Percentiles rank a stretch among this genome's conserved stretches.
phyloP scores from a whole-genome alignment of 495 filamentous ascomycete species.

The Aspergillus incahuasiensis region DNA sequence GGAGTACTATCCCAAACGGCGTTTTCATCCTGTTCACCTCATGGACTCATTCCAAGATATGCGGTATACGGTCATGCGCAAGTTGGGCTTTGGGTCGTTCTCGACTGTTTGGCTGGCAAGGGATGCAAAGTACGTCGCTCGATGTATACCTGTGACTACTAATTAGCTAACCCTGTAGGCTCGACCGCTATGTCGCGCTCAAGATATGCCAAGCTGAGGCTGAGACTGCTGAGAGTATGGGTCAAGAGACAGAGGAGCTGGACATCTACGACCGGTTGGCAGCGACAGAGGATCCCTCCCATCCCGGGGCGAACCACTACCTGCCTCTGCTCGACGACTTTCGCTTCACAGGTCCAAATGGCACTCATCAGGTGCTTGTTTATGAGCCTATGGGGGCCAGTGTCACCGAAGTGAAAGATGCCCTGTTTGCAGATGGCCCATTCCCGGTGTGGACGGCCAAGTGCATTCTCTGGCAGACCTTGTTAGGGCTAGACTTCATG shows the following conservation, averaged over 20 bases:
- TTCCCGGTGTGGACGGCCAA: constrained; percentile 27
- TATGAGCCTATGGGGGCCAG: constrained; percentile 3
- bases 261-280: background rate
- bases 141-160: too few relatives aligned
- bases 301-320: constrained; percentile 1
- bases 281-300: background rate
- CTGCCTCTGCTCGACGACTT: background rate
- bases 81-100: constrained; percentile 4
- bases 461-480: constrained; percentile 31
- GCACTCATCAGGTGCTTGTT: background rate
- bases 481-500: constrained; percentile 33
- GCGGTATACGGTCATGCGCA: constrained; percentile 3
- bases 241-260: too few relatives aligned
- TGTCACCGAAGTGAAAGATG: constrained; percentile 2
- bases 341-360: background rate
- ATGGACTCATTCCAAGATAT: background rate
- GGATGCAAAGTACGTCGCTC: background rate
- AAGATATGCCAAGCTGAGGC: background rate
- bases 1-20: background rate
- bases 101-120: constrained; percentile 8
- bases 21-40: background rate
- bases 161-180: background rate
- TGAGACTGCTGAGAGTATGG: too few relatives aligned
- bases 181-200: constrained; percentile 1
- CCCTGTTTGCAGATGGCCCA: background rate